Evolutionary conservation across 345 rosid species (phyloP).

Genomic region (Eucalyptus cloeziana): DNA sequence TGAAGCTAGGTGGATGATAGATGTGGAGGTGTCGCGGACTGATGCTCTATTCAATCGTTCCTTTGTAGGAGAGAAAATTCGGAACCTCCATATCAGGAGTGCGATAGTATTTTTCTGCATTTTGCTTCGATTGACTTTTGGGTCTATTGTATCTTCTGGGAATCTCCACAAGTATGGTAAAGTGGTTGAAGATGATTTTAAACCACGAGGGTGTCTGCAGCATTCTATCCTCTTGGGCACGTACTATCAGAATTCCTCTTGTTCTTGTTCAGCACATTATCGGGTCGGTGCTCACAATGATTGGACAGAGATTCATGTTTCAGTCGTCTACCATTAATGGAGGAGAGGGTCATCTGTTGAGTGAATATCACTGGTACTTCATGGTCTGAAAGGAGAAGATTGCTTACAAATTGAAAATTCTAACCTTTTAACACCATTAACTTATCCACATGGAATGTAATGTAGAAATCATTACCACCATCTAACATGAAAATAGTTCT

Average conservation of each 20-base stretch:
- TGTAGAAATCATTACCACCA: background rate
- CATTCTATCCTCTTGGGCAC: background rate
- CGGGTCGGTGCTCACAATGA: background rate
- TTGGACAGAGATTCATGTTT: background rate
- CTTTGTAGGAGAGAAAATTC: background rate
- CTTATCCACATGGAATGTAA: background rate
- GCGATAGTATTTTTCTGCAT: background rate
- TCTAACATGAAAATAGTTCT: background rate
- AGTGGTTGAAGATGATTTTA: background rate
- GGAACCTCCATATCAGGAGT: background rate
- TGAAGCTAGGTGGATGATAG: background rate
- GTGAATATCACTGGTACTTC: background rate
- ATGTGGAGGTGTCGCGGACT: background rate
- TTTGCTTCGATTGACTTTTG: background rate
- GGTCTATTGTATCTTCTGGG: background rate
- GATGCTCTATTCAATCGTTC: background rate
- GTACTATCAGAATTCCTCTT: background rate
- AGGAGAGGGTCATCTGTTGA: background rate
- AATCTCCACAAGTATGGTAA: background rate
- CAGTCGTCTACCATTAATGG: background rate
- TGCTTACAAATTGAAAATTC: background rate
- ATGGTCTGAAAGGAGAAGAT: background rate
- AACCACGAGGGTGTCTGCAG: background rate
- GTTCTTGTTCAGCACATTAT: background rate
- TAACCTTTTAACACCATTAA: background rate